Evolutionary conservation across 495 filamentous ascomycete genomes (phyloP), one percentile per base, ranked within the genome.

Genomic region (Penicillium alfredii): DNA sequence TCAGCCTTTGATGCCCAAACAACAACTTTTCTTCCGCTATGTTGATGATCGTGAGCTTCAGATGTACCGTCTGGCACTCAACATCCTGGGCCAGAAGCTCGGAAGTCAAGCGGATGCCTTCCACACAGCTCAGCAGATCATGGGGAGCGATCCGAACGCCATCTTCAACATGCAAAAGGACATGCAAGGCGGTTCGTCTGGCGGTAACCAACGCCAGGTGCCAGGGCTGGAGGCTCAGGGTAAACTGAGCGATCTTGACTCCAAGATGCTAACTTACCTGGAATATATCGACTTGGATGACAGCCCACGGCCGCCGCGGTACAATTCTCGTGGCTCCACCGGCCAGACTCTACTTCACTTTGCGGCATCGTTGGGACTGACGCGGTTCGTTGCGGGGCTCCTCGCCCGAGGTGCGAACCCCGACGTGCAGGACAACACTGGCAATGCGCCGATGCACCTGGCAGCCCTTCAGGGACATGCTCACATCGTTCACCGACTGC

Each of bases 331-430:
- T 39, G 71, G 73, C 35, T 50, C 71, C 3, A 81, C 75, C 6
- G 86, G 86, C 1, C 84, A 92, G 45, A 85, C 81, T 13, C 81
- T 94, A 68, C 70, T 94, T 44, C 87, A 93, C 58, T 67, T 88
- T 35, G 86, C 85, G 3, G 84, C 78, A 36, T 82, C 81, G 14
- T 58, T 89, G 33, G 86, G 87, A 10, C 71, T 87, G 40, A 74
- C 76, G 30, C 77, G 84, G 10, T 81, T 94, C 44, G 82, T 82
- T 33, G 84, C 84, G n/a, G 84, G 78, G 13, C 76, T 94, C 11
- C 60, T 94, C 10, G 82, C 81, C 9, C 78, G 84, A 45, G 85
- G 86, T n/a, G 86, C 85, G 6, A 81, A 80, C 43, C 77, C 82
- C 1, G 78, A 90, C 45, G 57, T 78, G 13, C 73, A 80, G 41